A percentile compares a stretch with the other conserved stretches of the same genome.
These are phyloP conservation scores for Alternaria hordeiaustralica DNA, from an alignment of 2,329 filamentous ascomycete genomes.

Conservation along the genomic window DNA sequence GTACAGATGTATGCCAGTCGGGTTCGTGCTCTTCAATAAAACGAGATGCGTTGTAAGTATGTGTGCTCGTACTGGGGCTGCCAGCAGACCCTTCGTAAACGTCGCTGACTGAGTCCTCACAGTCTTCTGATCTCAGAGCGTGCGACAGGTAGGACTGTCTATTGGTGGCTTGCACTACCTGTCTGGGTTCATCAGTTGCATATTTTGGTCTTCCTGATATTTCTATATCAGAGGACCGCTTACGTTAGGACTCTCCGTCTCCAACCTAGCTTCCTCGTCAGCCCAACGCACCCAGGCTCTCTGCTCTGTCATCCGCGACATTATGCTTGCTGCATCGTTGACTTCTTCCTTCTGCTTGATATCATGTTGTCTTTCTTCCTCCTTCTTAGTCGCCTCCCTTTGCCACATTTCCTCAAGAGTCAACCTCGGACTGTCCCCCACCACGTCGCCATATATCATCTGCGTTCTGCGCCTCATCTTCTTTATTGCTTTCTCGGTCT, in stretches of 20 bases:
- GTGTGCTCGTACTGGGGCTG: not conserved
- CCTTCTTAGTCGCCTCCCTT: not conserved
- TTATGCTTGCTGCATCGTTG: not conserved
- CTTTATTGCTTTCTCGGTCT: not conserved
- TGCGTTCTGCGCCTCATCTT: not conserved
- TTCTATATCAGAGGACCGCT: not conserved
- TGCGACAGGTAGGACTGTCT: not conserved
- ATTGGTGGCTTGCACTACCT: not conserved
- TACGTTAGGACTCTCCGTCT: not conserved
- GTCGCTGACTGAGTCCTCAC: not conserved
- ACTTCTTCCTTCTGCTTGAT: not conserved
- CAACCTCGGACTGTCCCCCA: not conserved
- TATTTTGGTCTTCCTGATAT: not conserved
- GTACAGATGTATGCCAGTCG: not conserved
- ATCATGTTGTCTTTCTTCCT: no score
- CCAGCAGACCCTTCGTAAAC: not conserved
- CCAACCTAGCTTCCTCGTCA: not conserved
- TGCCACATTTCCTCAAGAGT: slow-evolving; percentile 10
- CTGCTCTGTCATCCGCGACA: not conserved
- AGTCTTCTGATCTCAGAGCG: not conserved
- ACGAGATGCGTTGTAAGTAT: not conserved
- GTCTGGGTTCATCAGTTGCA: not conserved
- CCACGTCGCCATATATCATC: not conserved
- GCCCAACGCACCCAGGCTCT: not conserved
- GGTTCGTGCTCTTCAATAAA: not conserved